Evolutionary conservation across 2,329 filamentous ascomycete species (phyloP).

Genomic region (Fusarium secorum): DNA sequence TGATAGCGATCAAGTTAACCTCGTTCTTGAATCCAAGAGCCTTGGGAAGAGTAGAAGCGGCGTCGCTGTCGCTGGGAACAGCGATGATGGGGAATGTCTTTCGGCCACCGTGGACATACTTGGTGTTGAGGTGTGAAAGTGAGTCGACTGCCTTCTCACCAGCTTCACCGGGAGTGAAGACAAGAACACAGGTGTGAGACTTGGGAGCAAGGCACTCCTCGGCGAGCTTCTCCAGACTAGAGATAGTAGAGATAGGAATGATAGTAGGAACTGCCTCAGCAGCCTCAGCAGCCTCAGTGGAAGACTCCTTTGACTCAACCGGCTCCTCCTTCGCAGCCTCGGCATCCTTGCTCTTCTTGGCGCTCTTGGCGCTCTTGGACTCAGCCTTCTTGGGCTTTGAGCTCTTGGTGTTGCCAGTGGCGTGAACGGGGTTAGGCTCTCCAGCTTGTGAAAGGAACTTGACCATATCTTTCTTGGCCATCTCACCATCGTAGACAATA

Average conservation of each 20-base stretch:
- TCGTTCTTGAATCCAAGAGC: conserved; percentile 66
- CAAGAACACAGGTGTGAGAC: conserved; percentile 84
- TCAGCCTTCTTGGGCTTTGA: conserved; percentile 51
- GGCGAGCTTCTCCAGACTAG: conserved; percentile 69
- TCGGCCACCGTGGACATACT: conserved; percentile 71
- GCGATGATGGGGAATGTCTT: conserved; percentile 86
- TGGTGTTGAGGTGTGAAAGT: conserved; percentile 78
- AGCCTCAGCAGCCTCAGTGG: conserved; percentile 38
- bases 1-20: conserved; percentile 81
- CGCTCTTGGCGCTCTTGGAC: conserved; percentile 46
- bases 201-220: conserved; percentile 77
- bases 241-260: conserved; percentile 72
- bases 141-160: conserved; percentile 66
- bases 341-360: conserved; percentile 42
- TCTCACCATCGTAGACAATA: conserved; percentile 79
- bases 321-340: conserved; percentile 45
- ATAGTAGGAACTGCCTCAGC: conserved; percentile 49
- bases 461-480: conserved; percentile 84
- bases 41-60: conserved; percentile 53
- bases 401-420: conserved; percentile 47
- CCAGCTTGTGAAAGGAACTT: conserved; percentile 83
- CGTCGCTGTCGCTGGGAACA: conserved; percentile 62
- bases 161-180: conserved; percentile 67
- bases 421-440: conserved; percentile 76
- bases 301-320: conserved; percentile 37